phyloP scores from a whole-genome alignment of 2,329 filamentous ascomycete genomes.

The Clarireedia paspali region DNA sequence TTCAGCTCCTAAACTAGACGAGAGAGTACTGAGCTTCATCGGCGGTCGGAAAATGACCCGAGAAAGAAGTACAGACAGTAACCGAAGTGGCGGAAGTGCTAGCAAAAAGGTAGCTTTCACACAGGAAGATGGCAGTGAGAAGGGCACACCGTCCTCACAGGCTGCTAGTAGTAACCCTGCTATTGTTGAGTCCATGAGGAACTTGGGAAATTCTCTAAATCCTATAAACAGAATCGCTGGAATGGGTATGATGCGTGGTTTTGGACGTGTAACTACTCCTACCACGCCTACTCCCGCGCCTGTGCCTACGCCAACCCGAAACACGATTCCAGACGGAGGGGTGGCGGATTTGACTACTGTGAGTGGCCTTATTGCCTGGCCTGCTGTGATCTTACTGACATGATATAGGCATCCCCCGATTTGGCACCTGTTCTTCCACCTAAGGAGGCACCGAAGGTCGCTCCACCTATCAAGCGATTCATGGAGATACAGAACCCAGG shows the following conservation, averaged over 20 bases:
- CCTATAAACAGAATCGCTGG: slow-evolving; percentile 71
- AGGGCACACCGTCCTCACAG: slow-evolving; percentile 28
- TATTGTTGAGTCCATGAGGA: slow-evolving; percentile 72
- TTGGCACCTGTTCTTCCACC: slow-evolving; percentile 47
- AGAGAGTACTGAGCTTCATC: slow-evolving; percentile 64
- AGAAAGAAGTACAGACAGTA: slow-evolving; percentile 72
- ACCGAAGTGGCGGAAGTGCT: slow-evolving; percentile 50
- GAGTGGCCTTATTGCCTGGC: slow-evolving; percentile 23
- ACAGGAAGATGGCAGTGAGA: slow-evolving; percentile 33
- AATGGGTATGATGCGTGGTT: slow-evolving; percentile 67
- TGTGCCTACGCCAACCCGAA: slow-evolving; percentile 12
- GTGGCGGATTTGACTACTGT: slow-evolving; percentile 47
- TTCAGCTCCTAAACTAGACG: slow-evolving; percentile 41
- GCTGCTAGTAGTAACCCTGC: slow-evolving; percentile 45
- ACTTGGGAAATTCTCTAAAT: slow-evolving; percentile 72
- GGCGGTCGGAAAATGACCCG: slow-evolving; percentile 53
- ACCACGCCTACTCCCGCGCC: slow-evolving; percentile 32
- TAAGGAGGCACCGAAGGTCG: slow-evolving; percentile 47
- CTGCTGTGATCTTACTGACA: background rate
- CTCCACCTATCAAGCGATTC: slow-evolving; percentile 64
- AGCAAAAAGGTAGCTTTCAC: slow-evolving; percentile 50
- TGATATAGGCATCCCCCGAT: slow-evolving; percentile 51
- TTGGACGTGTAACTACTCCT: slow-evolving; percentile 47
- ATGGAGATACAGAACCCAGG: slow-evolving; percentile 63
- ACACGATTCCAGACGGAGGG: slow-evolving; percentile 38